These are phyloP conservation scores for Rubus idaeus DNA, from an alignment of 306 rosid genomes.

Conservation along the genomic window DNA sequence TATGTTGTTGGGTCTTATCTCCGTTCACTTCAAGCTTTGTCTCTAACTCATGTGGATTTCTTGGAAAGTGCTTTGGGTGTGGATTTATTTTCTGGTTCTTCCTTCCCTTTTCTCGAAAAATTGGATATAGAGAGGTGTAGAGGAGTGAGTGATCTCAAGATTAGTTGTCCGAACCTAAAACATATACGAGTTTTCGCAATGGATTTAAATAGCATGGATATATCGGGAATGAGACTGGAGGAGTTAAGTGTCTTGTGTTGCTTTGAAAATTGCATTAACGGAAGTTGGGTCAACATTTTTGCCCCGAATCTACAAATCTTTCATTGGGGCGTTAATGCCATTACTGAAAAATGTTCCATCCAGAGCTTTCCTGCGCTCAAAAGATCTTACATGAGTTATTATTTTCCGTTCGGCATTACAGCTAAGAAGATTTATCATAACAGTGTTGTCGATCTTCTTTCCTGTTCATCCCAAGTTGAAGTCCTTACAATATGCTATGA, in stretches of 20 bases:
- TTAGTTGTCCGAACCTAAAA: neutral
- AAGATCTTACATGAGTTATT: neutral
- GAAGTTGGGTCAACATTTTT: neutral
- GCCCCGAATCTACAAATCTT: neutral
- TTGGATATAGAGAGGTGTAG: neutral
- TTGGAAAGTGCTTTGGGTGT: neutral
- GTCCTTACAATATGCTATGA: neutral
- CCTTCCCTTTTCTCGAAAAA: neutral
- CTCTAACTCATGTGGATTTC: neutral
- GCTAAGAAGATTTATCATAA: neutral
- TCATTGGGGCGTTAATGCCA: neutral
- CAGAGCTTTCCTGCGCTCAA: neutral
- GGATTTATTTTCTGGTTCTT: neutral
- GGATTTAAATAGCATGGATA: neutral
- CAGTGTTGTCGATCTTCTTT: neutral
- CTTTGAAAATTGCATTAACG: neutral
- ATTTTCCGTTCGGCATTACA: neutral
- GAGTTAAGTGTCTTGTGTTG: neutral
- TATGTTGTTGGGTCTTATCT: neutral
- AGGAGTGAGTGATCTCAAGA: neutral
- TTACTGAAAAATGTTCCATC: neutral
- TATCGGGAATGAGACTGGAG: neutral
- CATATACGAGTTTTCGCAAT: neutral
- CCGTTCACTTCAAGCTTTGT: neutral
- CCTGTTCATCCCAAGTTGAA: neutral